Conservation (phyloP, 306 rosid species). For the Prunus fruticosa region DNA sequence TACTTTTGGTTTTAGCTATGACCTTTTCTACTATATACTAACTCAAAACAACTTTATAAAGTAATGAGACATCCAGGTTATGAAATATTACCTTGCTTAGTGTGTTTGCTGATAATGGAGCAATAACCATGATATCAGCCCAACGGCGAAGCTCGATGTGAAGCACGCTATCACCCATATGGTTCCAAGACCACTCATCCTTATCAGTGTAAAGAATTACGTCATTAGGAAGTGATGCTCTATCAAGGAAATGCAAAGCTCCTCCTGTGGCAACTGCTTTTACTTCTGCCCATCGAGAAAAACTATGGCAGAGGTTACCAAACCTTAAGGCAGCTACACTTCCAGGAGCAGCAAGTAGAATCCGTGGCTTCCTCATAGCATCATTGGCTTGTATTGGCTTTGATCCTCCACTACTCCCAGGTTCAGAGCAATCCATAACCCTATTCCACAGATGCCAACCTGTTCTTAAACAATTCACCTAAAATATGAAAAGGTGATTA, state of each 20-base stretch:
- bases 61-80: background rate
- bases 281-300: constrained; percentile 76
- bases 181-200: constrained; percentile 71
- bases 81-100: constrained; percentile 65
- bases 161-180: constrained; percentile 58
- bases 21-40: too few species aligned
- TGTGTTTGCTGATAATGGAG: constrained; percentile 85
- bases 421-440: constrained; percentile 59
- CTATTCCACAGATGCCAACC: constrained; percentile 17
- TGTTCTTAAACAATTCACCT: background rate
- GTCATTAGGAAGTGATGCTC: constrained; percentile 42
- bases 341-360: constrained; percentile 80
- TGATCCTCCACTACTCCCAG: constrained; percentile 37
- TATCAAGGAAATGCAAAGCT: constrained; percentile 54
- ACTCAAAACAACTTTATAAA: background rate
- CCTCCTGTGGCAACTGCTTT: constrained; percentile 57
- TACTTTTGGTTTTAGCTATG: too few species aligned
- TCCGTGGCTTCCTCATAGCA: constrained; percentile 57
- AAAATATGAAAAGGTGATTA: constrained; percentile 2
- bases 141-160: constrained; percentile 74
- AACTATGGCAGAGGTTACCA: constrained; percentile 45
- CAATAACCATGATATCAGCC: constrained; percentile 88
- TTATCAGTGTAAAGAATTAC: constrained; percentile 41
- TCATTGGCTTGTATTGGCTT: constrained; percentile 22
- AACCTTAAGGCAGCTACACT: constrained; percentile 68